Conservation (phyloP, 139 green algal species). For the Raphidocelis subcapitata region DNA sequence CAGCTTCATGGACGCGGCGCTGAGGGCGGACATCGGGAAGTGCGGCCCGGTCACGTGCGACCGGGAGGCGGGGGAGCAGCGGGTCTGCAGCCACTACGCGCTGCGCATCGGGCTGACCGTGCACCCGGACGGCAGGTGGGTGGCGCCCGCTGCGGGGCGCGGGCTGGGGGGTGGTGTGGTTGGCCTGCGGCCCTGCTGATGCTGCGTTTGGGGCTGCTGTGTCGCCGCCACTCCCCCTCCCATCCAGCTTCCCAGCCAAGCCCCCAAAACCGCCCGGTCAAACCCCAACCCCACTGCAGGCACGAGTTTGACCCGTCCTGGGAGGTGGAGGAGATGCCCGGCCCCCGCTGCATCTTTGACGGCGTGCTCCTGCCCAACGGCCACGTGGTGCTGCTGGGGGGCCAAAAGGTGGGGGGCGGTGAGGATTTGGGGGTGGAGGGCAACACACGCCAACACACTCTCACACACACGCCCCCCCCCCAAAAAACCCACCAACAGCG, state of each 20-base stretch:
- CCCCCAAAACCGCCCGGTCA: too few species aligned
- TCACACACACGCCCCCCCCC: too few species aligned
- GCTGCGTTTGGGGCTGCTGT: too few species aligned
- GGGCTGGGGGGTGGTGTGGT: too few species aligned
- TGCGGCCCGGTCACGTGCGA: background rate
- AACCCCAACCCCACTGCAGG: too few species aligned
- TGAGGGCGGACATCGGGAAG: background rate
- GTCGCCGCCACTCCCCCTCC: too few species aligned
- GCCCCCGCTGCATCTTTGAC: constrained; percentile 13
- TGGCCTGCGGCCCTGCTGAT: too few species aligned
- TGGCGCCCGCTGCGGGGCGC: too few species aligned
- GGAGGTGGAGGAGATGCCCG: constrained; percentile 22
- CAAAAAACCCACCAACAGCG: background rate
- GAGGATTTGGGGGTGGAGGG: too few species aligned
- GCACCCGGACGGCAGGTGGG: background rate
- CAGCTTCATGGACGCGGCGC: background rate
- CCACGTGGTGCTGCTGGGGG: constrained; percentile 7
- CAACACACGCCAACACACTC: too few species aligned
- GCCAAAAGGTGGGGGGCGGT: constrained; percentile 15
- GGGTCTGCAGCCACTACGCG: background rate
- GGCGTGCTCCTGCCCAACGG: constrained; percentile 21
- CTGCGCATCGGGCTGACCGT: constrained; percentile 13
- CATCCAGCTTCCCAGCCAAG: too few species aligned
- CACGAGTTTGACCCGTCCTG: constrained; percentile 7
- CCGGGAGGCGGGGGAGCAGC: background rate